Percentiles rank a stretch among this genome's conserved stretches.
Conservation (phyloP, 306 rosid species). For the Cyclanthera cordifolia region DNA sequence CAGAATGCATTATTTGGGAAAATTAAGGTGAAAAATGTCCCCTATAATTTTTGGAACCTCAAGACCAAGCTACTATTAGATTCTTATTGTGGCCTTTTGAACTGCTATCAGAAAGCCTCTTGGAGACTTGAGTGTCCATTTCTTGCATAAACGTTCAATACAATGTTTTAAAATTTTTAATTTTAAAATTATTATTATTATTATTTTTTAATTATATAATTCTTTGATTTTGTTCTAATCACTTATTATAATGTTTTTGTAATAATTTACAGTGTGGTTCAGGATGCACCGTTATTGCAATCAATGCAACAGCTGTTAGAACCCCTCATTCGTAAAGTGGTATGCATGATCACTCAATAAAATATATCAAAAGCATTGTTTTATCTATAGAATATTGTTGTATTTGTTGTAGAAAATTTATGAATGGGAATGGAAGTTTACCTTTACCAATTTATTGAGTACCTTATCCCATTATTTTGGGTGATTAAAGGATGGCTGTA, state of each 20-base stretch:
- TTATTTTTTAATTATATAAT: too few species aligned
- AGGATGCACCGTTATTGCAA: slow-evolving; percentile 50
- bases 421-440: not conserved
- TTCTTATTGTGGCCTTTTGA: not conserved
- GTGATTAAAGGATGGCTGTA: not conserved
- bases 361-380: not conserved
- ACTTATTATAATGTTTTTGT: not conserved
- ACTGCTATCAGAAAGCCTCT: not conserved
- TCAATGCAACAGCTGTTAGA: slow-evolving; percentile 50
- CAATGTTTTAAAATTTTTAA: not conserved
- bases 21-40: not conserved
- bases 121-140: not conserved
- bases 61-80: not conserved
- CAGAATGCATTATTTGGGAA: too few species aligned
- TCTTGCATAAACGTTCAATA: not conserved
- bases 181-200: too few species aligned
- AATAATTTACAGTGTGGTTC: slow-evolving; percentile 50
- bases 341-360: slow-evolving; percentile 19
- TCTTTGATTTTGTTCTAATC: not conserved
- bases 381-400: too few species aligned
- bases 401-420: not conserved
- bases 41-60: not conserved
- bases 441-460: not conserved
- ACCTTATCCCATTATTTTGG: not conserved
- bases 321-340: slow-evolving; percentile 88